phyloP scores from a whole-genome alignment of 305 asterid species.

The Euphrasia arctica region DNA sequence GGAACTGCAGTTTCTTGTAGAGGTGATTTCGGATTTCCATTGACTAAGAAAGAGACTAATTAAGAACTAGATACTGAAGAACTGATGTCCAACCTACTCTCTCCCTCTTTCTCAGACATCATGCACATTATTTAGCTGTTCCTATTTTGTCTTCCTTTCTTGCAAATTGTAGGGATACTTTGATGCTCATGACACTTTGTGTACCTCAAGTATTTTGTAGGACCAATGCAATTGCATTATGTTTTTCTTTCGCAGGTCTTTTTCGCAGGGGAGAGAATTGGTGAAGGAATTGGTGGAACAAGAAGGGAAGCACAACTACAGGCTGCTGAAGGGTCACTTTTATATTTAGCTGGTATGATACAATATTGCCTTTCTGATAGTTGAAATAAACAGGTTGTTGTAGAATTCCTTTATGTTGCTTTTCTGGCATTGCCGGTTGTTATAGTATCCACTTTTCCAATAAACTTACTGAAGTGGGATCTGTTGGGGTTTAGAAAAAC shows the following conservation, averaged over 20 bases:
- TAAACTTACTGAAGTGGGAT: no score
- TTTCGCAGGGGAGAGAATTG: slow-evolving; percentile 85
- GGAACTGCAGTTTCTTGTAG: slow-evolving; percentile 61
- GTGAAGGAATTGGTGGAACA: slow-evolving; percentile 79
- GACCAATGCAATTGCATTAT: slow-evolving; percentile 15
- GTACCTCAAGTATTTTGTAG: slow-evolving; percentile 21
- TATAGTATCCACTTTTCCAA: no score
- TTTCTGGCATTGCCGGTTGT: no score
- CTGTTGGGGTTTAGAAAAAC: no score
- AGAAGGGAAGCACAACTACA: slow-evolving; percentile 83
- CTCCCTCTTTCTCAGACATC: no score
- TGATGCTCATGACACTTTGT: slow-evolving; percentile 14
- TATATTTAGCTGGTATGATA: slow-evolving; percentile 72
- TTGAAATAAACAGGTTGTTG: slow-evolving; percentile 20
- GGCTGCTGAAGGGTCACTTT: slow-evolving; percentile 83
- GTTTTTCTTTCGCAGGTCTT: slow-evolving; percentile 53
- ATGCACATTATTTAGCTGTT: no score
- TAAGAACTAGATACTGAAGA: slow-evolving; percentile 16
- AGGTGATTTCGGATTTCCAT: slow-evolving; percentile 47
- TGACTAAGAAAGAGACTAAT: slow-evolving; percentile 18
- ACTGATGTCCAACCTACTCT: no score
- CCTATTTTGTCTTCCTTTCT: background rate
- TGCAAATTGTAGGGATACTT: slow-evolving; percentile 17
- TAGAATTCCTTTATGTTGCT: slow-evolving; percentile 15
- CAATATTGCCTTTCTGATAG: slow-evolving; percentile 26